Evolutionary conservation across 371 early-diverging fungal species (phyloP).

Genomic region (Mucor plumbeus): DNA sequence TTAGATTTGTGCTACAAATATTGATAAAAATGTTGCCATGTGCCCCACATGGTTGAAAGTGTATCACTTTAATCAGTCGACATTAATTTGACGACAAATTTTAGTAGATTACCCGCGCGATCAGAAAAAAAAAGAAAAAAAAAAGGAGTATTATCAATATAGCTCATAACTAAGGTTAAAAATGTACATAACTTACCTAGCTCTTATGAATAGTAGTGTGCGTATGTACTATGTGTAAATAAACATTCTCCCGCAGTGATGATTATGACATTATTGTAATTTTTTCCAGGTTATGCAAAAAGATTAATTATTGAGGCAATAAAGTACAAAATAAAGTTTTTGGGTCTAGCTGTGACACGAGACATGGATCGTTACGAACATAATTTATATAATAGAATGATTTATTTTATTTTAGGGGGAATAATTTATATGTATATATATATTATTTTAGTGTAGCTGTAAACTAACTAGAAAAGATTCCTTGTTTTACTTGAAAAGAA

Average conservation of each 20-base stretch:
- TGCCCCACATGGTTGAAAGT: not conserved
- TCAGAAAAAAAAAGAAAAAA: not conserved
- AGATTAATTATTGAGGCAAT: not conserved
- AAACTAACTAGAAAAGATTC: no score
- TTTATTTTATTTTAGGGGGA: not conserved
- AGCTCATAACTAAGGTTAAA: not conserved
- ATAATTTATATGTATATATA: not conserved
- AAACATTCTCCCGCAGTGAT: not conserved
- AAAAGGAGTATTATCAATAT: not conserved
- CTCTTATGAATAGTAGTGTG: not conserved
- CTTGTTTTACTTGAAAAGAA: no score
- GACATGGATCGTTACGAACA: not conserved
- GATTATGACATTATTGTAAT: constrained; percentile 8
- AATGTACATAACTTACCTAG: not conserved
- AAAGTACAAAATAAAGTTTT: not conserved
- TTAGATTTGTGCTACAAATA: not conserved
- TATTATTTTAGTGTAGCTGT: not conserved
- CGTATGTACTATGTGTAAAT: not conserved
- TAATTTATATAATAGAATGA: no score
- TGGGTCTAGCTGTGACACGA: not conserved
- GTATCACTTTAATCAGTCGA: not conserved
- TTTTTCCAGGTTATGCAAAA: constrained; percentile 2
- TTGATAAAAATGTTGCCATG: constrained; percentile 4
- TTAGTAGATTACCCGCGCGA: not conserved
- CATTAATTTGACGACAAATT: constrained; percentile 1